Evolutionary conservation across 805 yeast genomes (phyloP), one percentile per base, ranked within the genome.

Genomic region (Barnettozyma botsteinii): DNA sequence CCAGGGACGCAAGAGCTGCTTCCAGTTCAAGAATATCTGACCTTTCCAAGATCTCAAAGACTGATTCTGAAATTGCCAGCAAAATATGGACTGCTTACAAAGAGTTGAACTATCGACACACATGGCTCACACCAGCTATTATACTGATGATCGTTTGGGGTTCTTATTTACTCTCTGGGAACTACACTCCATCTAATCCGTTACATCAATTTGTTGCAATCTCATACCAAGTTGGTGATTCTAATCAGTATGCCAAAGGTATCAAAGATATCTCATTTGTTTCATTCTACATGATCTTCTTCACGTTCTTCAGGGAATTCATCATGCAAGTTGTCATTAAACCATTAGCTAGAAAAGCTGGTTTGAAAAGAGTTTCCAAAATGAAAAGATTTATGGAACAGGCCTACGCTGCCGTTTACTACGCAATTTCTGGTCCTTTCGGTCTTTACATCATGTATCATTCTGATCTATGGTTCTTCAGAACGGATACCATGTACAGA

Each of bases 251-350:
- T 59, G 97, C 85, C 21, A 93, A 93, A 63, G 99, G 99, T 41
- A 66, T 58, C 33, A 77, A 79, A 53, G 99, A 93, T 64, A 73
- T 88, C 49, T 71, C 71, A 18, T 93, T 88, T 66, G 85, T 91
- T 13, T 69, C 70, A 15, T 87, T 77, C 59, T 80, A 85, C 65
- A 84, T 91, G 73, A 62, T 93, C 28, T 80, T 88, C 52, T 89
- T 93, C 73, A 84, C 96, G 0, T 93, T 91, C 58, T 68, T 77
- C 49, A 77, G 99, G 54, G 98, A 93, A 62, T 91, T 93, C 57
- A 56, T 78, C 49, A 88, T 93, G 98, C 89, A 88, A 59, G 68
- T 75, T 25, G 53, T 87, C 1, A 74, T 93, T 43, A 71, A 70
- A 51, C 98, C 98, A 7, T 46, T 85, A 26, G 91, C 96, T 2